Evolutionary conservation across 768 basidiomycete species (phyloP).

Genomic region (Hericium alpestre): DNA sequence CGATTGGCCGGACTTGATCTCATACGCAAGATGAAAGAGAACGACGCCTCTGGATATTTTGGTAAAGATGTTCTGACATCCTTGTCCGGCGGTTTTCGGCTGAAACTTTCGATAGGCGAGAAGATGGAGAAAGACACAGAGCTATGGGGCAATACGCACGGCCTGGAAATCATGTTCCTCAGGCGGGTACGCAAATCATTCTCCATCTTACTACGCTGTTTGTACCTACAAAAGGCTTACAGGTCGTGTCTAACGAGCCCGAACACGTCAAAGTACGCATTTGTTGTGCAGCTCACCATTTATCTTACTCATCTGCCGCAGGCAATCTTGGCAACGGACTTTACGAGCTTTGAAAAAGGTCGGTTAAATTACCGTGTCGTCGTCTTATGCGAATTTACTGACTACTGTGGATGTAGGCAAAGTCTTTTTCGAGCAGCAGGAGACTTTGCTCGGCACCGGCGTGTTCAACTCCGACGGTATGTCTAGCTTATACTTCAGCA

Average conservation of each 20-base stretch:
- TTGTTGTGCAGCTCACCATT: not conserved
- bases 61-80: not conserved
- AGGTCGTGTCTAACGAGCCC: not conserved
- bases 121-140: not conserved
- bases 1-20: not conserved
- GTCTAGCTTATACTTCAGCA: not conserved
- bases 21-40: not conserved
- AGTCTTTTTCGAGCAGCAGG: conserved; percentile 11
- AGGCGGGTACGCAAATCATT: not conserved
- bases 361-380: not conserved
- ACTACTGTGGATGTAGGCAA: not conserved
- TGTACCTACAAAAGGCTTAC: not conserved
- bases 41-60: not conserved
- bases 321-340: not conserved
- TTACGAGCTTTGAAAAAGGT: not conserved
- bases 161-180: not conserved
- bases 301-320: not conserved
- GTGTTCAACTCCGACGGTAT: conserved; percentile 45
- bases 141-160: not conserved
- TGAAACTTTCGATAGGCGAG: not conserved
- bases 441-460: conserved; percentile 34
- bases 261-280: not conserved
- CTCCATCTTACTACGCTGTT: not conserved
- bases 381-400: not conserved
- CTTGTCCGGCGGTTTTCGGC: not conserved